These are phyloP conservation scores for Inonotus obliquus DNA, from an alignment of 1,284 basidiomycete species.

Conservation along the genomic window DNA sequence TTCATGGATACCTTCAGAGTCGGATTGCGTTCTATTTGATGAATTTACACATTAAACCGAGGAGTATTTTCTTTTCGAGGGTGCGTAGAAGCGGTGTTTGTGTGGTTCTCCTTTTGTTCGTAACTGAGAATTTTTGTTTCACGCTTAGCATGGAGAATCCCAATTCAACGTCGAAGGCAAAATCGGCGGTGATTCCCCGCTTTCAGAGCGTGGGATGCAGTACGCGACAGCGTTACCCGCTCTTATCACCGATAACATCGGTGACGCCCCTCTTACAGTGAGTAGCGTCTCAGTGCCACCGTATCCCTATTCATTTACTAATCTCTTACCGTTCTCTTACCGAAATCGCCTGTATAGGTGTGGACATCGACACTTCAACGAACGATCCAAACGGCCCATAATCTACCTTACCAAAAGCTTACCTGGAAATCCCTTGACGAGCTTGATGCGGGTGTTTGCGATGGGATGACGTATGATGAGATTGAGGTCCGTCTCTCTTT, in stretches of 20 bases:
- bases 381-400: conserved; percentile 87
- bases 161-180: conserved; percentile 96
- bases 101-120: not conserved
- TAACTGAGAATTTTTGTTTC: conserved; percentile 7
- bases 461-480: conserved; percentile 99
- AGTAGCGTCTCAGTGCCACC: conserved; percentile 21
- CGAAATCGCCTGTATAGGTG: conserved; percentile 42
- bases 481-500: conserved; percentile 65
- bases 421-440: conserved; percentile 99
- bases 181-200: conserved; percentile 91
- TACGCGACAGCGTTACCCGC: conserved; percentile 87
- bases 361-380: conserved; percentile 96
- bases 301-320: not conserved
- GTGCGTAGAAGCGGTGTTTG: conserved; percentile 43
- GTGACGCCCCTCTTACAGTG: conserved; percentile 83
- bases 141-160: conserved; percentile 89
- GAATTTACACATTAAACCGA: conserved; percentile 96
- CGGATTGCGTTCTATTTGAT: conserved; percentile 98
- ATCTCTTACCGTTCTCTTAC: not conserved
- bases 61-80: conserved; percentile 95
- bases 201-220: conserved; percentile 81
- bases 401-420: conserved; percentile 85
- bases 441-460: conserved; percentile 97
- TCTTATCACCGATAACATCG: conserved; percentile 88
- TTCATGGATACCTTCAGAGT: conserved; percentile 92